Conservation (phyloP, 495 filamentous ascomycete genomes). For the Daldinia childiae region DNA sequence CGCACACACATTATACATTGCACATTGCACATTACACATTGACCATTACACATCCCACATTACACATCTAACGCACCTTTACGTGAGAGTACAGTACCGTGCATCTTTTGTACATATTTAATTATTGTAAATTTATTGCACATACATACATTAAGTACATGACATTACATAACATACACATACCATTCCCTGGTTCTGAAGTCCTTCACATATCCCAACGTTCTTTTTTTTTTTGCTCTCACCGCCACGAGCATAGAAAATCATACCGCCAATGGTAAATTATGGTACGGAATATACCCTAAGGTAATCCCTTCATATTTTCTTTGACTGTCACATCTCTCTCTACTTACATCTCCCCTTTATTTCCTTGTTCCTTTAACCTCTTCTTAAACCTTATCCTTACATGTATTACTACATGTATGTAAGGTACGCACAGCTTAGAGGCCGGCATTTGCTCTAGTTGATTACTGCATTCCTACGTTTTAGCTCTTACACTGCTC, state of each 20-base stretch:
- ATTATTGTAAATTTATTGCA: conserved; percentile 2
- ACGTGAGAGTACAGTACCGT: neutral
- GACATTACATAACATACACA: neutral
- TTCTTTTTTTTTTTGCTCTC: neutral
- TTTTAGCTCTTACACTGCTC: conserved; percentile 14
- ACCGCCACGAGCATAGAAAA: conserved; percentile 22
- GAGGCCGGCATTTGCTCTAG: conserved; percentile 1
- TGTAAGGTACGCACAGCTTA: conserved; percentile 4
- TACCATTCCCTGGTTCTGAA: neutral
- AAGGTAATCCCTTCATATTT: conserved; percentile 7
- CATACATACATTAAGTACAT: neutral
- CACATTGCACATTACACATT: neutral
- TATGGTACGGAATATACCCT: neutral
- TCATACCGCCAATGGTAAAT: conserved; percentile 15
- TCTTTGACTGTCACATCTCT: conserved; percentile 1
- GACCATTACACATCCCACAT: neutral
- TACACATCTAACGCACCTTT: neutral
- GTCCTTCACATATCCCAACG: neutral
- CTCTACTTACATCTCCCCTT: neutral
- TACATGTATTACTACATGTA: no score
- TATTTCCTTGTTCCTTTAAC: conserved; percentile 13
- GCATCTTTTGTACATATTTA: neutral
- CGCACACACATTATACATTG: no score
- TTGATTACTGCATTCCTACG: conserved; percentile 29
- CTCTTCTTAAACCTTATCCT: conserved; percentile 2